Percentiles rank a stretch among this genome's conserved stretches.
Evolutionary conservation across 2,329 filamentous ascomycete genomes (phyloP).

Genomic region (Aschersonia sp.): DNA sequence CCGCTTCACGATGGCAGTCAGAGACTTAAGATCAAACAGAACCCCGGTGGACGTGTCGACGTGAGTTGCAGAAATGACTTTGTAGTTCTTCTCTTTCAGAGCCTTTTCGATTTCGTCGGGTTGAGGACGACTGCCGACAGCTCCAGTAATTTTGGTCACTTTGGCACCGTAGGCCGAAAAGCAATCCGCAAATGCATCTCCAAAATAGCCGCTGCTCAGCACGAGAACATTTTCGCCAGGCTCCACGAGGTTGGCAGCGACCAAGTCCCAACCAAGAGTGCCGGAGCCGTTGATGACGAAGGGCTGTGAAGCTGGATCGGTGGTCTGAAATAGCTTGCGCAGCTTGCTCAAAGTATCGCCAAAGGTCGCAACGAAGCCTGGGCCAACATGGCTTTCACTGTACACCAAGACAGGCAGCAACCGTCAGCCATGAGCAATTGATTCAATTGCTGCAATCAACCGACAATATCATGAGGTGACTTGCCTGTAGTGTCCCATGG

Average conservation of each 20-base stretch:
- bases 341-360: conserved; percentile 79
- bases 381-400: conserved; percentile 87
- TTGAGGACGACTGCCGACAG: conserved; percentile 77
- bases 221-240: conserved; percentile 82
- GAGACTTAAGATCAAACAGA: conserved; percentile 72
- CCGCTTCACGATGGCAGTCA: conserved; percentile 68
- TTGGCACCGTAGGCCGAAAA: conserved; percentile 82
- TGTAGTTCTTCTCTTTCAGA: conserved; percentile 81
- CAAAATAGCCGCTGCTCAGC: conserved; percentile 93
- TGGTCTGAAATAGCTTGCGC: conserved; percentile 88
- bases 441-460: neutral
- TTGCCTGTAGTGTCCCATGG: conserved; percentile 89
- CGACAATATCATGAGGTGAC: conserved; percentile 5
- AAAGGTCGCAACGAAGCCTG: conserved; percentile 78
- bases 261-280: conserved; percentile 91
- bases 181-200: conserved; percentile 86
- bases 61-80: conserved; percentile 87
- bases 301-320: conserved; percentile 67
- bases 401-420: conserved; percentile 1
- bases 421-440: neutral
- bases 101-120: conserved; percentile 79
- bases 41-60: conserved; percentile 97
- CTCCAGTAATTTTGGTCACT: conserved; percentile 76
- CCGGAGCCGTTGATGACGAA: conserved; percentile 91
- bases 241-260: conserved; percentile 86